phyloP scores from a whole-genome alignment of 2,329 filamentous ascomycete species.

The Elsinoe perseae region DNA sequence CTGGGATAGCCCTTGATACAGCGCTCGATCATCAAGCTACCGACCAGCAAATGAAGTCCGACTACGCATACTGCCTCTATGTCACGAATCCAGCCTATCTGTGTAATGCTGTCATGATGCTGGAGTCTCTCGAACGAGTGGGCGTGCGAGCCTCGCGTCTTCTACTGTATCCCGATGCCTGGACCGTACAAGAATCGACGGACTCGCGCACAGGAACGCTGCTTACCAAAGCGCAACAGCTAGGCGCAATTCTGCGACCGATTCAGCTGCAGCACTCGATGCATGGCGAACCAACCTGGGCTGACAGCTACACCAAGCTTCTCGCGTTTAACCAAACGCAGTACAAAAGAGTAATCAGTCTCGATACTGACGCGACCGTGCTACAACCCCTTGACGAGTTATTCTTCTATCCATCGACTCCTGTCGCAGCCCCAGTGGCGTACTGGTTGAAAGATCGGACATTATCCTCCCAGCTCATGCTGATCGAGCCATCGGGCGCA shows the following conservation, averaged over 20 bases:
- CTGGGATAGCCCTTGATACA: too few relatives aligned
- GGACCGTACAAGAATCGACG: conserved; percentile 19
- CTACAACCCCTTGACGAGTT: conserved; percentile 61
- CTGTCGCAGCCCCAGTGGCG: conserved; percentile 61
- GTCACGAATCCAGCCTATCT: conserved; percentile 37
- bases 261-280: conserved; percentile 32
- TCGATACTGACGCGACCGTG: conserved; percentile 58
- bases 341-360: conserved; percentile 50
- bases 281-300: conserved; percentile 43
- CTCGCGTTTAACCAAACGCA: conserved; percentile 60
- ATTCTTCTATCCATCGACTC: conserved; percentile 55
- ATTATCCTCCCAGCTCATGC: conserved; percentile 18
- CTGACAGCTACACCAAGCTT: conserved; percentile 59
- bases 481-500: conserved; percentile 24
- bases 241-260: conserved; percentile 43
- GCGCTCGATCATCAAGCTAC: neutral
- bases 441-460: conserved; percentile 54
- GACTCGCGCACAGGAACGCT: conserved; percentile 15
- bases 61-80: conserved; percentile 40
- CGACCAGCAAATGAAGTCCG: conserved; percentile 22
- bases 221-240: conserved; percentile 35
- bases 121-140: conserved; percentile 36
- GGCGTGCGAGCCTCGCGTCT: conserved; percentile 41
- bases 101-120: conserved; percentile 40
- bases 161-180: conserved; percentile 38